phyloP scores from a whole-genome alignment of 257 asterid genomes.

The Solanum neorickii region DNA sequence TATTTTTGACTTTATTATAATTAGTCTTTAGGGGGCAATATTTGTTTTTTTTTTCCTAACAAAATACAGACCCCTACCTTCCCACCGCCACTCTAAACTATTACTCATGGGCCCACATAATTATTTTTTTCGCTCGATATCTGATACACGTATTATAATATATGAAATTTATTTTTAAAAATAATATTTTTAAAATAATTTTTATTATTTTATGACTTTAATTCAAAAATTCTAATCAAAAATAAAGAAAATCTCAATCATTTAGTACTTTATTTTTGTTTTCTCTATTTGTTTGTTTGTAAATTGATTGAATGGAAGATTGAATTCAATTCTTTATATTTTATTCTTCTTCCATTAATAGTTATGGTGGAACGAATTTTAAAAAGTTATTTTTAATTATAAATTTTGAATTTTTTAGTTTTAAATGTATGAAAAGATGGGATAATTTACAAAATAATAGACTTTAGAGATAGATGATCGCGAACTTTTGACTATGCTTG shows the following conservation, averaged over 20 bases:
- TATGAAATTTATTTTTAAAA: background rate
- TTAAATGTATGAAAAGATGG: background rate
- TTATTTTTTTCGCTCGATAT: background rate
- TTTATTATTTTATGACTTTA: background rate
- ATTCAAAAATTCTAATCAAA: background rate
- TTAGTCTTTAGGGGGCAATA: constrained; percentile 7
- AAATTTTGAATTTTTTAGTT: background rate
- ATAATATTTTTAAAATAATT: accelerated
- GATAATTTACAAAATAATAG: background rate
- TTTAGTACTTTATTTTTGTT: background rate
- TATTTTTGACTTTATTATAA: constrained; percentile 15
- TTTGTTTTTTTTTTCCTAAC: constrained; percentile 19
- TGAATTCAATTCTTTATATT: background rate
- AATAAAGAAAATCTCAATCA: background rate
- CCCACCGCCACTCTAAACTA: constrained; percentile 2
- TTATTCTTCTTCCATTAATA: background rate
- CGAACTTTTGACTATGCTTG: background rate
- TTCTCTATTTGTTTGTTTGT: background rate
- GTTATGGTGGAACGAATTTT: background rate
- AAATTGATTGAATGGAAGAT: background rate
- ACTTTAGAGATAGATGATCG: background rate
- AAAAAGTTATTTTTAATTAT: background rate
- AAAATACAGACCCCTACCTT: constrained; percentile 14
- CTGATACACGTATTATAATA: accelerated
- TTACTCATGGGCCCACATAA: background rate